A percentile compares a stretch with the other conserved stretches of the same genome.
These are phyloP conservation scores for Pleoardoris graminearum DNA, from an alignment of 2,329 filamentous ascomycete species.

Conservation along the genomic window DNA sequence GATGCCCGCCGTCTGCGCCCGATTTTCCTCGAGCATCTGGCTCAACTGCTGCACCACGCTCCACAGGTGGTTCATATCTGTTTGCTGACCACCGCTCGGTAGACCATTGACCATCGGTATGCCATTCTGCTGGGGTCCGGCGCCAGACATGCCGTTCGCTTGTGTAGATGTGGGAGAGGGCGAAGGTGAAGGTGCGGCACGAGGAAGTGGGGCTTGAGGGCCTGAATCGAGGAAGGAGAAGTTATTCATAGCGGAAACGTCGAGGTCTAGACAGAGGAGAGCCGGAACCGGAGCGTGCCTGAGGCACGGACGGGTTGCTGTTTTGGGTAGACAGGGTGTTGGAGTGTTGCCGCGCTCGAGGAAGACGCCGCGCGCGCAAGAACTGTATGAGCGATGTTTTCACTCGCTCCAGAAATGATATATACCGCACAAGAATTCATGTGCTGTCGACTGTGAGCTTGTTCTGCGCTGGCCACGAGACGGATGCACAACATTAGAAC, in stretches of 20 bases:
- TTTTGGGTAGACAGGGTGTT: background rate
- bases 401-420: background rate
- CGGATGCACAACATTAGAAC: no score
- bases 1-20: slow-evolving; percentile 43
- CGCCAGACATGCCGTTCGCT: slow-evolving; percentile 35
- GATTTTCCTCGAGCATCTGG: slow-evolving; percentile 46
- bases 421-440: background rate
- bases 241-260: slow-evolving; percentile 37
- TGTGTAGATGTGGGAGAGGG: slow-evolving; percentile 24
- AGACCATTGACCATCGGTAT: slow-evolving; percentile 47
- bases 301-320: slow-evolving; percentile 1
- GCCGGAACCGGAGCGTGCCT: background rate
- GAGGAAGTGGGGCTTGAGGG: slow-evolving; percentile 29
- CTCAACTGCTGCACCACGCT: slow-evolving; percentile 47
- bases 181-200: slow-evolving; percentile 40
- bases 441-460: background rate
- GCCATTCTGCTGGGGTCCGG: slow-evolving; percentile 31
- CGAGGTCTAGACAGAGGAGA: background rate
- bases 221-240: slow-evolving; percentile 42
- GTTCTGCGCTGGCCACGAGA: background rate
- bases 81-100: slow-evolving; percentile 46
- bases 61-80: slow-evolving; percentile 50
- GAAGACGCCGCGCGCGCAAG: background rate
- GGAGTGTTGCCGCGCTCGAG: background rate
- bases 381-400: no score